A percentile compares a stretch with the other conserved stretches of the same genome.
These are phyloP conservation scores for Farysia itapuensis DNA, from an alignment of 1,284 basidiomycete species.

Conservation along the genomic window DNA sequence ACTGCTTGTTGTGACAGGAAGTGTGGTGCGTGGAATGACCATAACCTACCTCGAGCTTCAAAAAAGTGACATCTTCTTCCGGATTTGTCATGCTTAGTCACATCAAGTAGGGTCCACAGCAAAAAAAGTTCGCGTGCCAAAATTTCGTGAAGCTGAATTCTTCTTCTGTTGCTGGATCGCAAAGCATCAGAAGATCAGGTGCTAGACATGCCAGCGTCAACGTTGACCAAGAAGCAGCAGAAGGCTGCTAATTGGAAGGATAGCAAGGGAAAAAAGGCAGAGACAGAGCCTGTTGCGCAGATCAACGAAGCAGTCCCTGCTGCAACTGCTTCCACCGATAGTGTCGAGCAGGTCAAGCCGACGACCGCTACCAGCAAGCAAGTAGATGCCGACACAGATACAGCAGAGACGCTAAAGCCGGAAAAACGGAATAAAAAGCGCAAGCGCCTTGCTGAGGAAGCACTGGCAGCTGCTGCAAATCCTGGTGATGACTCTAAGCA, in stretches of 20 bases:
- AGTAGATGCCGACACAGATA: not conserved
- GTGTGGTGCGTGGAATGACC: too few relatives aligned
- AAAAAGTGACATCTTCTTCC: too few relatives aligned
- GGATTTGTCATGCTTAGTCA: constrained; percentile 3
- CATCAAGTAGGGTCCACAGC: not conserved
- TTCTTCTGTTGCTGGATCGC: too few relatives aligned
- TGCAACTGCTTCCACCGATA: constrained; percentile 8
- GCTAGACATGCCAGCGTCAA: constrained; percentile 13
- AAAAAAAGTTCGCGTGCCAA: not conserved
- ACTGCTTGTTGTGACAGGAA: too few relatives aligned
- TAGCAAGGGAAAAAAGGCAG: constrained; percentile 27
- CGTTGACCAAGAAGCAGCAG: constrained; percentile 50
- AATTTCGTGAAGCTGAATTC: not conserved
- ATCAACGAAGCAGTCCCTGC: too few relatives aligned
- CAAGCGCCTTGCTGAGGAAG: constrained; percentile 33
- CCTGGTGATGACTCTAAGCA: not conserved
- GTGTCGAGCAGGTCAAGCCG: constrained; percentile 4
- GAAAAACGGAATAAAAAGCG: constrained; percentile 34
- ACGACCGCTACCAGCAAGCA: not conserved
- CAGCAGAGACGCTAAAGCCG: constrained; percentile 11
- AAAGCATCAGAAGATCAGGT: too few relatives aligned
- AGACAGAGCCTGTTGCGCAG: constrained; percentile 18
- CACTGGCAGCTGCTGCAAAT: constrained; percentile 3
- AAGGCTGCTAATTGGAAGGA: constrained; percentile 46
- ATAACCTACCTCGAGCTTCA: too few relatives aligned